Percentiles rank a stretch among this genome's conserved stretches.
These are phyloP conservation scores for Leishmania aethiopica DNA, from an alignment of 208 protist species.

Conservation along the genomic window DNA sequence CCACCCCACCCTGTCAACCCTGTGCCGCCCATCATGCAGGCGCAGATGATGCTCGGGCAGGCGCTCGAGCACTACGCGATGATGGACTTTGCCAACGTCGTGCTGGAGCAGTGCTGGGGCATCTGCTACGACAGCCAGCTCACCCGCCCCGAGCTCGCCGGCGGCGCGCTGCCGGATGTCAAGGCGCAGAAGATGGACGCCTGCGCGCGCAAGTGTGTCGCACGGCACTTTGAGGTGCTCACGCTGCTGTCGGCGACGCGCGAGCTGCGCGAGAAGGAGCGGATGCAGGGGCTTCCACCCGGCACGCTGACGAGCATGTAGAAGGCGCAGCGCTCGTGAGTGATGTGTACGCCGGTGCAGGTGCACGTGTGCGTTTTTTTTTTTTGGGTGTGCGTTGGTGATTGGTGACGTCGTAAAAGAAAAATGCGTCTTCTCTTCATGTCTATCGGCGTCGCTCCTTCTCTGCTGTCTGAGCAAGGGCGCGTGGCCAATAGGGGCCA, in stretches of 20 bases:
- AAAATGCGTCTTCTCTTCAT: background rate
- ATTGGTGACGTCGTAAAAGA: background rate
- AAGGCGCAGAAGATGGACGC: conserved; percentile 79
- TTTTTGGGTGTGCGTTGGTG: background rate
- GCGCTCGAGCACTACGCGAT: conserved; percentile 78
- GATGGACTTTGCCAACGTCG: conserved; percentile 66
- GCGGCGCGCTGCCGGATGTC: conserved; percentile 45
- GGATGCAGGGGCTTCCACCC: conserved; percentile 25
- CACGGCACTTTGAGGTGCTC: conserved; percentile 89
- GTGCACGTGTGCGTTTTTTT: background rate
- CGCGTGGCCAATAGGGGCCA: background rate
- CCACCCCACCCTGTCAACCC: background rate
- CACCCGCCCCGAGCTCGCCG: conserved; percentile 55
- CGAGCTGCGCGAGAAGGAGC: conserved; percentile 55
- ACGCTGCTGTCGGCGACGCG: conserved; percentile 65
- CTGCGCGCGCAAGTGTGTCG: conserved; percentile 88
- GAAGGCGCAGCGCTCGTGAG: background rate
- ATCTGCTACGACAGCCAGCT: conserved; percentile 87
- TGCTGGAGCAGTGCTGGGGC: conserved; percentile 86
- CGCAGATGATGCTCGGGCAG: conserved; percentile 72
- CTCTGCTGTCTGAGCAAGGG: background rate
- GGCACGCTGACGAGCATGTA: conserved; percentile 21
- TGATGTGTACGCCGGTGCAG: background rate
- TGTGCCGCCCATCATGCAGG: conserved; percentile 51
- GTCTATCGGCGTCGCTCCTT: background rate